phyloP scores from a whole-genome alignment of 306 rosid species.

The Ormosia semicastrata region DNA sequence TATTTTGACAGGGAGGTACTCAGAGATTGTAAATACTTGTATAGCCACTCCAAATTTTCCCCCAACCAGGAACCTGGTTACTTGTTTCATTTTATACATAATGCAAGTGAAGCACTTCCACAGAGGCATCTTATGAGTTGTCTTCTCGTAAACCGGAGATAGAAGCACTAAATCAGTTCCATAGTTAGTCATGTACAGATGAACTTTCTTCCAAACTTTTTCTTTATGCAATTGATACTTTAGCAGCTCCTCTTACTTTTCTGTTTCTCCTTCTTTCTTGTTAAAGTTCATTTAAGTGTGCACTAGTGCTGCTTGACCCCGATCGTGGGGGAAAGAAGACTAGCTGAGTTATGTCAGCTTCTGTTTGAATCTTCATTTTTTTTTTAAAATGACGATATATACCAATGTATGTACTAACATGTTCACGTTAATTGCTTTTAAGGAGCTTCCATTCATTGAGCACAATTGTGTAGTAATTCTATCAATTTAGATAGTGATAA shows the following conservation, averaged over 20 bases:
- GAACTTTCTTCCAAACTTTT: background rate
- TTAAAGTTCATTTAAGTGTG: background rate
- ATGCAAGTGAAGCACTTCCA: slow-evolving; percentile 29
- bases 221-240: slow-evolving; percentile 10
- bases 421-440: background rate
- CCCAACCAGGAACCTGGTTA: slow-evolving; percentile 34
- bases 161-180: slow-evolving; percentile 21
- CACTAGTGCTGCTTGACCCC: background rate
- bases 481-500: background rate
- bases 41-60: slow-evolving; percentile 60
- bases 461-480: slow-evolving; percentile 6
- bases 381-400: background rate
- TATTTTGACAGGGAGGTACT: slow-evolving; percentile 9
- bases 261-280: background rate
- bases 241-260: background rate
- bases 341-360: background rate
- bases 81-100: slow-evolving; percentile 25
- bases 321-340: background rate
- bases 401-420: background rate
- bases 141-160: slow-evolving; percentile 18
- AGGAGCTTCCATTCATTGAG: background rate
- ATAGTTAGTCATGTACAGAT: slow-evolving; percentile 41
- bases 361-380: background rate
- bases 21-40: slow-evolving; percentile 61
- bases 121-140: slow-evolving; percentile 31